phyloP scores from a whole-genome alignment of 2,329 filamentous ascomycete genomes.

The Hysterium pulicare region DNA sequence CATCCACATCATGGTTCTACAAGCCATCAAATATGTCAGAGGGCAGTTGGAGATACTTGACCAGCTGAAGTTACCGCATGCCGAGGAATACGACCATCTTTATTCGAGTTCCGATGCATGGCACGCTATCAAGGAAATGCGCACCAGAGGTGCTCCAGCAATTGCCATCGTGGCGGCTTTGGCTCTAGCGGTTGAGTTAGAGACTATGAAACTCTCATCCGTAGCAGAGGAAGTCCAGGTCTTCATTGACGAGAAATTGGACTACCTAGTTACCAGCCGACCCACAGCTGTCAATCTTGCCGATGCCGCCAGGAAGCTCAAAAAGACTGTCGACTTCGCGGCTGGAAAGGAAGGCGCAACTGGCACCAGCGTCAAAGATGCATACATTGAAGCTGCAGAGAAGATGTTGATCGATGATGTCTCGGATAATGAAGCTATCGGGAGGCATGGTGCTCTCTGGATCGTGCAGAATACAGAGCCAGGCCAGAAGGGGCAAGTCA shows the following conservation, averaged over 20 bases:
- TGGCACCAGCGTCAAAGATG: conserved; percentile 57
- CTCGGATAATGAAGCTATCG: conserved; percentile 81
- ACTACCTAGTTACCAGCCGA: conserved; percentile 83
- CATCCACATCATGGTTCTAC: conserved; percentile 51
- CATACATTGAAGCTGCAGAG: conserved; percentile 78
- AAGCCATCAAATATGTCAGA: conserved; percentile 73
- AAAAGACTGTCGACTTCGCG: conserved; percentile 55
- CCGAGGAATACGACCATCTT: conserved; percentile 73
- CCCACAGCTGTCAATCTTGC: conserved; percentile 94
- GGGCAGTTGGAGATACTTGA: conserved; percentile 75
- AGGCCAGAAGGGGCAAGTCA: conserved; percentile 56
- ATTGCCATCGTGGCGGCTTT: conserved; percentile 97
- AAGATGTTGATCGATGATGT: conserved; percentile 84
- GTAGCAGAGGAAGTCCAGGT: conserved; percentile 59
- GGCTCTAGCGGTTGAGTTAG: conserved; percentile 79
- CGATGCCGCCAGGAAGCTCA: conserved; percentile 82
- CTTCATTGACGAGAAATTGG: conserved; percentile 72
- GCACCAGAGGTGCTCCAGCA: conserved; percentile 77
- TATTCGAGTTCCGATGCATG: conserved; percentile 71
- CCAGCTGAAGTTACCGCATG: conserved; percentile 77
- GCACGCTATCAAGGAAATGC: conserved; percentile 79
- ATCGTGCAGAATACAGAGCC: conserved; percentile 59
- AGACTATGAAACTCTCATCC: conserved; percentile 52
- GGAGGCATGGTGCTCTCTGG: conserved; percentile 79
- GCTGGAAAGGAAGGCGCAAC: conserved; percentile 43